Conservation (phyloP, 306 rosid species). For the Cyclanthera cordifolia region DNA sequence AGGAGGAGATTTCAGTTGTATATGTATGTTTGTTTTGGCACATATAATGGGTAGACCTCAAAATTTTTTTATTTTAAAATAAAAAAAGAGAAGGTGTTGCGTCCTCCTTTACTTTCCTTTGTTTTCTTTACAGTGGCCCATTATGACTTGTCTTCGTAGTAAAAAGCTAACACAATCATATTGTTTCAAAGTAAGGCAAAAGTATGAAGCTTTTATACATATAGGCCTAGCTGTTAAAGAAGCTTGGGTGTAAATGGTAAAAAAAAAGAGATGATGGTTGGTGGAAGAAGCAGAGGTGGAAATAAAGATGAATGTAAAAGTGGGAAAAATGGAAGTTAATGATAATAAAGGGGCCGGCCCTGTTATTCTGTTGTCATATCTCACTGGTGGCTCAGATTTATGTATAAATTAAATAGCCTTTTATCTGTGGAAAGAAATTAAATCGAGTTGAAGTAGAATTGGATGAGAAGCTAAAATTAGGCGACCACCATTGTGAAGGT, state of each 20-base stretch:
- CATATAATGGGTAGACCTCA: constrained; percentile 27
- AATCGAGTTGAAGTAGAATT: background rate
- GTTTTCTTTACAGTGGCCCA: too few species aligned
- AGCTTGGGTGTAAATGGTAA: too few species aligned
- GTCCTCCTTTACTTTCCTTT: background rate
- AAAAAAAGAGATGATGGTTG: background rate
- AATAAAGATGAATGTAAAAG: background rate
- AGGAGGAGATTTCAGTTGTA: constrained; percentile 31
- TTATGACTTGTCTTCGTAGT: background rate
- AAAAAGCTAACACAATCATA: background rate
- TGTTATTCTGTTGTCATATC: constrained; percentile 27
- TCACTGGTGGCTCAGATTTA: constrained; percentile 25
- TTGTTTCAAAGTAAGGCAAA: background rate
- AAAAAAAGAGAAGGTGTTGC: background rate
- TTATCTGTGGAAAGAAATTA: background rate
- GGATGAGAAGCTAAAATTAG: too few species aligned
- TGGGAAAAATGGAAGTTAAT: background rate
- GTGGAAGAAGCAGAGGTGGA: background rate
- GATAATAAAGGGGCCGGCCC: constrained; percentile 22
- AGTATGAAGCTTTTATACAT: background rate
- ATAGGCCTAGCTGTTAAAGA: too few species aligned
- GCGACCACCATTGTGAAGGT: background rate
- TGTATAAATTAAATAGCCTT: background rate
- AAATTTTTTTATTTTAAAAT: constrained; percentile 15
- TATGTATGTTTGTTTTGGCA: constrained; percentile 22